Base-by-base conservation (phyloP, 2,329 filamentous ascomycete species). In the Alternaria alternata region DNA sequence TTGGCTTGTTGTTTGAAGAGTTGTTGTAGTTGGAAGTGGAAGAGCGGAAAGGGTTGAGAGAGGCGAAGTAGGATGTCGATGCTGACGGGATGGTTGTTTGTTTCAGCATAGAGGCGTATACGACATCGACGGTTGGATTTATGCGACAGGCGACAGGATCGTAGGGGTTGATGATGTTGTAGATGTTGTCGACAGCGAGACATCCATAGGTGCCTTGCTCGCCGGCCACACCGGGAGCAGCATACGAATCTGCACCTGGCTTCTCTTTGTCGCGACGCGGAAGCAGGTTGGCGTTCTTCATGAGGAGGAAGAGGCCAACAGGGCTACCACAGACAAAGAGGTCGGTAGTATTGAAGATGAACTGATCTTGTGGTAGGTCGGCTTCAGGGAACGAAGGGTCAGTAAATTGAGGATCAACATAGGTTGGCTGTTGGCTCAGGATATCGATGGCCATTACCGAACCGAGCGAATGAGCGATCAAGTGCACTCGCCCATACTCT, bases 381-480 rank as follows among this genome's bases (percentile, higher is more conserved):
- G 84, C 61, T 76, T 86, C 73, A 1, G 75, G 66, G 16, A 68
- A 71, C 9, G 69, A 60, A 3, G 74, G 72, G 24, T 79, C 62
- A 66, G 70, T 67, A 18, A 80, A 72, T 30, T 78, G 72, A 2
- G 69, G 68, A 14, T 91, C 87, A 1, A 91, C 82, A 9, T 79
- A 80, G 0, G 91, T 97, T 3, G 95, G 95, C 75, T 99, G 95
- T 51, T 90, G 88, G 42, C 92, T 96, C 7, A 99, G 83, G 34
- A 98, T 90, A 67, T 99, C 95, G 38, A 97, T 82, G 3, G 94
- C 91, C 92, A 99, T 98, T 39, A 93, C 93, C 68, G 92, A 97
- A 11, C 95, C 95, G 1, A 99, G 85, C 0, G 94, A 97, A 76
- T 99, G 95, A 0, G 91, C 95, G 62, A 99, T 91, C 5, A 99